phyloP scores from a whole-genome alignment of 768 basidiomycete genomes.

The Hortiboletus flavorubellus region DNA sequence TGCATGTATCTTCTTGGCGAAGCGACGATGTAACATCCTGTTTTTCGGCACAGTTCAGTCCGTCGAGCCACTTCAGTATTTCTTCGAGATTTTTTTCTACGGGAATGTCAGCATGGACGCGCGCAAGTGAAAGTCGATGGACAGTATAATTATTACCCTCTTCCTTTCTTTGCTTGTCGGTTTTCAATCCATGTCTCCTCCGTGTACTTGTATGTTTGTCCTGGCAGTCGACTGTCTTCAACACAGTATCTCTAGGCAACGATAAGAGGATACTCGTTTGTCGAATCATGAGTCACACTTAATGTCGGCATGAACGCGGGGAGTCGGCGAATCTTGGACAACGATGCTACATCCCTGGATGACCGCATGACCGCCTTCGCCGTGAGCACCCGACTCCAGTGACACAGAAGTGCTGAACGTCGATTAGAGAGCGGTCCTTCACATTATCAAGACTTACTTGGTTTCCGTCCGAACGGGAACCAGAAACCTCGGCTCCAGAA shows the following conservation, averaged over 20 bases:
- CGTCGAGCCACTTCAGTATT: slow-evolving; percentile 2
- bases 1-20: slow-evolving; percentile 1
- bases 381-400: neutral
- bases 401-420: neutral
- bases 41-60: slow-evolving; percentile 1
- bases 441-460: neutral
- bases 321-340: too few relatives aligned
- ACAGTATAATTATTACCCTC: neutral
- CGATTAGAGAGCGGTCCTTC: neutral
- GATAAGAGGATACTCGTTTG: neutral
- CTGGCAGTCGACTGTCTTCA: too few relatives aligned
- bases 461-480: neutral
- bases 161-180: neutral
- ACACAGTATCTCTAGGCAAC: neutral
- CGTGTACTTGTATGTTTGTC: neutral
- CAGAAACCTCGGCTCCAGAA: too few relatives aligned
- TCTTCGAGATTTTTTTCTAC: neutral
- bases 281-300: neutral
- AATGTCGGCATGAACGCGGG: neutral
- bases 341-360: neutral
- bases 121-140: too few relatives aligned
- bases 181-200: neutral
- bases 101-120: neutral
- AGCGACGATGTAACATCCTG: neutral
- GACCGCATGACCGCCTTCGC: too few relatives aligned